Evolutionary conservation across 1,139 yeast species (phyloP).

Genomic region (Magnusiomyces tetraspermus): DNA sequence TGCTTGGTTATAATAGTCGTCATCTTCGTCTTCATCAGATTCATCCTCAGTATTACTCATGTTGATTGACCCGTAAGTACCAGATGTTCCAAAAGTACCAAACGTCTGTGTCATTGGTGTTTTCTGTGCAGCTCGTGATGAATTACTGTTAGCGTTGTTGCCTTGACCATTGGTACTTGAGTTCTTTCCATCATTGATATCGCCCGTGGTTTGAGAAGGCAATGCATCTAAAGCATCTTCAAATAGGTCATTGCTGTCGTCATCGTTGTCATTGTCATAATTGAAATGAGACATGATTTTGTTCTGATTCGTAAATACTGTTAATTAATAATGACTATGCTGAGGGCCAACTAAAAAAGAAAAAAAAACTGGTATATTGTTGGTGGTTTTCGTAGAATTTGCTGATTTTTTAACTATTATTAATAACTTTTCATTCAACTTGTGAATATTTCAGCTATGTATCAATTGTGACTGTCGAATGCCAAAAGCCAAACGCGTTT

Average conservation of each 20-base stretch:
- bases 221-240: slow-evolving; percentile 24
- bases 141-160: slow-evolving; percentile 14
- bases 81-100: not conserved
- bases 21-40: slow-evolving; percentile 13
- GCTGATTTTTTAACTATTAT: too few species aligned
- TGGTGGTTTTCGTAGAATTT: too few species aligned
- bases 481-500: too few species aligned
- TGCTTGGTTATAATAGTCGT: slow-evolving; percentile 1
- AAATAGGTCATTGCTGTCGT: slow-evolving; percentile 21
- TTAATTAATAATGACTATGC: not conserved
- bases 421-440: too few species aligned
- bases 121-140: slow-evolving; percentile 6
- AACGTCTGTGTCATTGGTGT: slow-evolving; percentile 6
- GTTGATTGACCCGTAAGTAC: slow-evolving; percentile 4
- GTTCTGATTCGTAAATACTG: not conserved
- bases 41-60: slow-evolving; percentile 8
- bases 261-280: slow-evolving; percentile 22
- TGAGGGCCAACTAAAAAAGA: not conserved
- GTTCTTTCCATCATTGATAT: slow-evolving; percentile 17
- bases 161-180: slow-evolving; percentile 13
- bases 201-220: slow-evolving; percentile 18
- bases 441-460: too few species aligned
- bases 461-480: too few species aligned
- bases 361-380: too few species aligned
- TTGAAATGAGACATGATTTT: not conserved